Evolutionary conservation across 2,329 filamentous ascomycete genomes (phyloP).

Genomic region (Metarhizium album): DNA sequence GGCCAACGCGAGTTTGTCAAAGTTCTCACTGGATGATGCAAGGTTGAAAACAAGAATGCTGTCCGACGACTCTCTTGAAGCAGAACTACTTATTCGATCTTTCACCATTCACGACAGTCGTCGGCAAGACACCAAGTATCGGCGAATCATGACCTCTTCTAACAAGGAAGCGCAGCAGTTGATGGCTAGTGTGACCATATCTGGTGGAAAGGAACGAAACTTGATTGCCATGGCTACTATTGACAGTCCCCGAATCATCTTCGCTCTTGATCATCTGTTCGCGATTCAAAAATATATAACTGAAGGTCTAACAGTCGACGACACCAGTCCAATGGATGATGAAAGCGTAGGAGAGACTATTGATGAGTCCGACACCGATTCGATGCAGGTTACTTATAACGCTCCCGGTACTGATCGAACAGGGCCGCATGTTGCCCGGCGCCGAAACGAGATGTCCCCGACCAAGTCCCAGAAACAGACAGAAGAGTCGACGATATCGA

Average conservation of each 20-base stretch:
- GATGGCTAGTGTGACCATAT: conserved; percentile 94
- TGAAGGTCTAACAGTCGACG: conserved; percentile 54
- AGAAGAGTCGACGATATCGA: conserved; percentile 42
- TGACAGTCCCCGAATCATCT: conserved; percentile 88
- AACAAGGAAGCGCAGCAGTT: conserved; percentile 95
- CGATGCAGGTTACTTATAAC: conserved; percentile 36
- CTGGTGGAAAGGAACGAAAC: conserved; percentile 68
- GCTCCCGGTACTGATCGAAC: conserved; percentile 20
- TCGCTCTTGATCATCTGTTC: conserved; percentile 92
- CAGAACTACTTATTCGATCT: conserved; percentile 84
- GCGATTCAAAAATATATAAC: conserved; percentile 77
- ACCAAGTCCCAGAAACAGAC: conserved; percentile 1
- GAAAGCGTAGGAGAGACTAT: conserved; percentile 45
- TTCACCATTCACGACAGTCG: conserved; percentile 93
- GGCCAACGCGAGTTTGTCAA: conserved; percentile 73
- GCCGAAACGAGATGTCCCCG: conserved; percentile 9
- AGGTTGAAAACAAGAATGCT: conserved; percentile 87
- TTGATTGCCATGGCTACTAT: conserved; percentile 87
- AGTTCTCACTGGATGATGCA: conserved; percentile 89
- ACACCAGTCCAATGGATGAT: conserved; percentile 39
- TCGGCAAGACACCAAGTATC: conserved; percentile 80
- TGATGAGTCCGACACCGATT: conserved; percentile 50
- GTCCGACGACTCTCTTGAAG: conserved; percentile 82
- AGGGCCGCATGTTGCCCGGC: conserved; percentile 17
- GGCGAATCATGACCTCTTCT: conserved; percentile 94